A percentile compares a stretch with the other conserved stretches of the same genome.
These are phyloP conservation scores for Naganishia onofrii DNA, from an alignment of 768 basidiomycete species.

Conservation along the genomic window DNA sequence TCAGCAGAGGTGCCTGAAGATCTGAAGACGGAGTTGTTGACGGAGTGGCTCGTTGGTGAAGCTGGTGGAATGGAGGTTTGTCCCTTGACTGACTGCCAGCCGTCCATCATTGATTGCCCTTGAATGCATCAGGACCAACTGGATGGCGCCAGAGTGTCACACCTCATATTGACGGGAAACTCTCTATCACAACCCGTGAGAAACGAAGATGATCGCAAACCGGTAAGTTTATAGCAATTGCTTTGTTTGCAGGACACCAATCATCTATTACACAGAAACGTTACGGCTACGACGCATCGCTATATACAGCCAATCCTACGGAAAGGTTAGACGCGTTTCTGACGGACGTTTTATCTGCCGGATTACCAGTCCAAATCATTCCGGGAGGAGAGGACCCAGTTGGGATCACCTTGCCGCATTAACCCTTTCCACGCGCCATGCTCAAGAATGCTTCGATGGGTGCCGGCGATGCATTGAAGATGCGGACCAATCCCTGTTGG, in stretches of 20 bases:
- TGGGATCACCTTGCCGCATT: conserved; percentile 86
- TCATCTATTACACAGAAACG: conserved; percentile 57
- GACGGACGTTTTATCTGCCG: conserved; percentile 65
- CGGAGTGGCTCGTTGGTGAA: conserved; percentile 85
- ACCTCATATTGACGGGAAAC: conserved; percentile 86
- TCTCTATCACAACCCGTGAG: conserved; percentile 63
- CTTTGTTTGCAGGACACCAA: neutral
- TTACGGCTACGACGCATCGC: conserved; percentile 63
- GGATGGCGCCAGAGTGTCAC: conserved; percentile 69
- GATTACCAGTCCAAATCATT: conserved; percentile 80
- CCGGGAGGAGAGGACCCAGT: conserved; percentile 86
- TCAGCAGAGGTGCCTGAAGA: conserved; percentile 55
- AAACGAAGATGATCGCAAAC: conserved; percentile 51
- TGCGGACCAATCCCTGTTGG: conserved; percentile 88
- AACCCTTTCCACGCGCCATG: conserved; percentile 87
- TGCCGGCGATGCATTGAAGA: conserved; percentile 63
- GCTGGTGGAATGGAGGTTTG: conserved; percentile 61
- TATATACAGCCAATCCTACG: conserved; percentile 74
- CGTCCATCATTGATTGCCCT: neutral
- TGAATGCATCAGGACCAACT: conserved; percentile 58
- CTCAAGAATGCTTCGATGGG: conserved; percentile 60
- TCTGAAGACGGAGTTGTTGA: conserved; percentile 76
- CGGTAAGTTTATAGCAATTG: conserved; percentile 34
- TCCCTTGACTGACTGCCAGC: neutral
- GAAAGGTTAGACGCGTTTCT: conserved; percentile 67